These are phyloP conservation scores for Scytalidium sp. DNA, from an alignment of 2,329 filamentous ascomycete genomes.

Conservation along the genomic window DNA sequence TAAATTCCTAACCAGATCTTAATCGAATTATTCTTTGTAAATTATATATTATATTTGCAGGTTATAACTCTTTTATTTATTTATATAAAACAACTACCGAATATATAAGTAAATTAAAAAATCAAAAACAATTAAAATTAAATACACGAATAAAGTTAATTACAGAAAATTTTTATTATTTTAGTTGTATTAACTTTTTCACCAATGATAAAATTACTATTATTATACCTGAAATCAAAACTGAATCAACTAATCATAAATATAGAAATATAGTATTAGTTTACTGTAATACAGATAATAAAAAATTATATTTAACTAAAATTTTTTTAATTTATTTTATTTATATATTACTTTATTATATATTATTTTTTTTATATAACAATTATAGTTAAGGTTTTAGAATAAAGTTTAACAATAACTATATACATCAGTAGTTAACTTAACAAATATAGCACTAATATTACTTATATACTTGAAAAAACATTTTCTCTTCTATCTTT, in stretches of 20 bases:
- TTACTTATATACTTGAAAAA: no score
- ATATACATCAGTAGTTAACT: no score
- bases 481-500: no score
- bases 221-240: neutral
- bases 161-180: neutral
- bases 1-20: neutral
- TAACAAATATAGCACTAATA: no score
- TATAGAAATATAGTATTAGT: no score
- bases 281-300: no score
- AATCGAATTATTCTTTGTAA: neutral
- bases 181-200: neutral
- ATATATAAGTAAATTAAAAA: neutral
- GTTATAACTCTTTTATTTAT: constrained; percentile 1
- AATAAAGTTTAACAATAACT: no score
- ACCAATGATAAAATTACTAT: neutral
- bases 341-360: no score
- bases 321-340: no score
- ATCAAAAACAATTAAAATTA: neutral
- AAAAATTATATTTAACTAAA: no score
- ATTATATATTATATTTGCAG: neutral
- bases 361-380: no score
- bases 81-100: neutral
- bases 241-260: neutral
- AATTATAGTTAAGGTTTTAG: no score
- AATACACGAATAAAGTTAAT: neutral